Evolutionary conservation across 2,329 filamentous ascomycete species (phyloP), one percentile per base, ranked within the genome.

Genomic region (Nothomitra cinnamomea): DNA sequence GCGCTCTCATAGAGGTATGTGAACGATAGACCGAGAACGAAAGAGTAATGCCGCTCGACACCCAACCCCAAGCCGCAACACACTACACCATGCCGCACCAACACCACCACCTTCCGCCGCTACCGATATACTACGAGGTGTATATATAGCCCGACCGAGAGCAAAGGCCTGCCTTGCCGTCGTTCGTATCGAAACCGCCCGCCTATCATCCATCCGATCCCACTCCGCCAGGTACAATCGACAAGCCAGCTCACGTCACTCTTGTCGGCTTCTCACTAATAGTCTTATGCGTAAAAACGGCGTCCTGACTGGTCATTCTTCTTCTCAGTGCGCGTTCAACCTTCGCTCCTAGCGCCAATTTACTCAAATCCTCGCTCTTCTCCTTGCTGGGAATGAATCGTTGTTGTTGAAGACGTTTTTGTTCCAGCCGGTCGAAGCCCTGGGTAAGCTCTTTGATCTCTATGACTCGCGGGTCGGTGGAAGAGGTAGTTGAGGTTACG

Each of bases 301-400:
- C 89, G 62, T 95, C 89, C 68, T 95, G 89, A 60, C 85, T 72
- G 25, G 79, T 83, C 88, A 95, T 92, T 63, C 89, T 79, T 59
- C 88, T 77, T 60, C 83, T 83, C 54, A 95, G 78, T 21, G 89
- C 88, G 56, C 89, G 81, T 66, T 95, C 88, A 41, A 95, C 78
- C 71, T 95, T 95, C 56, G 88, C 88, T 49, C 88, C 85, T 52
- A 95, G 77, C 38, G 88, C 88, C 55, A 94, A 77, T 71, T 94
- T 94, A 72, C 80, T 82, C 68, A 94, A 74, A 65, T 84, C 82
- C 62, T 87, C 85, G 19, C 76, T 79, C 75, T 94, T 94, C 68
- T 90, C 81, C 58, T 83, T 79, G 65, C 75, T 84, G 58, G 89
- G 79, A 54, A 80, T 74, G 63, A 89, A 89, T 60, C 89, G 83